Conservation (phyloP, 2,329 filamentous ascomycete genomes). For the Neobulgaria alba region DNA sequence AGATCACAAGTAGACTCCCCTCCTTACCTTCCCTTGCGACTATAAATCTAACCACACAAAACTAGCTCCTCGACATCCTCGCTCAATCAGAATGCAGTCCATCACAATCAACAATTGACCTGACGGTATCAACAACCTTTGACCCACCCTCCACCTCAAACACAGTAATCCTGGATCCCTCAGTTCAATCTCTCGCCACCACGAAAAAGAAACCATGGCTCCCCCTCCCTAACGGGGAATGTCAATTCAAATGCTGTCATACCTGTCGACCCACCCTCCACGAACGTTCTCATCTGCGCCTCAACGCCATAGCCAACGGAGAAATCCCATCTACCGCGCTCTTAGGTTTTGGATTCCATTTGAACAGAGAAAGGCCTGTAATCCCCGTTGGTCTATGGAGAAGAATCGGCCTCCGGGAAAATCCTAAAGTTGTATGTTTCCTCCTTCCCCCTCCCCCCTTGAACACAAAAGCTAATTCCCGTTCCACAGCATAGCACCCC, state of each 20-base stretch:
- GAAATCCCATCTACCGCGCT: slow-evolving; percentile 42
- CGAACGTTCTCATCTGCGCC: slow-evolving; percentile 40
- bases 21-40: slow-evolving; percentile 1
- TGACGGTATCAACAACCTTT: too few species aligned
- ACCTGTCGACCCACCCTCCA: slow-evolving; percentile 37
- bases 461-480: too few species aligned
- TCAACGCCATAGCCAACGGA: slow-evolving; percentile 41
- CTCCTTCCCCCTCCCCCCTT: too few species aligned
- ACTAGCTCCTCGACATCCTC: slow-evolving; percentile 1
- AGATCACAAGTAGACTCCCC: slow-evolving; percentile 30
- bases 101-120: too few species aligned
- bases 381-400: slow-evolving; percentile 15
- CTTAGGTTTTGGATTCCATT: slow-evolving; percentile 44
- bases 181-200: too few species aligned
- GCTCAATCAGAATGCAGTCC: too few species aligned
- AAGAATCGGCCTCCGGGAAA: slow-evolving; percentile 23
- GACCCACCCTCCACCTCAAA: too few species aligned
- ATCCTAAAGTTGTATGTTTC: slow-evolving; percentile 13
- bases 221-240: slow-evolving; percentile 34
- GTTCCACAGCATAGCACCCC: too few species aligned
- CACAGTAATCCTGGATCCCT: too few species aligned
- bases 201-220: slow-evolving; percentile 31
- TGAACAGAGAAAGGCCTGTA: slow-evolving; percentile 34
- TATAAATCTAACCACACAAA: background rate
- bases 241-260: slow-evolving; percentile 42